These are phyloP conservation scores for Thymus mandschuricus DNA, from an alignment of 257 asterid species.

Conservation along the genomic window DNA sequence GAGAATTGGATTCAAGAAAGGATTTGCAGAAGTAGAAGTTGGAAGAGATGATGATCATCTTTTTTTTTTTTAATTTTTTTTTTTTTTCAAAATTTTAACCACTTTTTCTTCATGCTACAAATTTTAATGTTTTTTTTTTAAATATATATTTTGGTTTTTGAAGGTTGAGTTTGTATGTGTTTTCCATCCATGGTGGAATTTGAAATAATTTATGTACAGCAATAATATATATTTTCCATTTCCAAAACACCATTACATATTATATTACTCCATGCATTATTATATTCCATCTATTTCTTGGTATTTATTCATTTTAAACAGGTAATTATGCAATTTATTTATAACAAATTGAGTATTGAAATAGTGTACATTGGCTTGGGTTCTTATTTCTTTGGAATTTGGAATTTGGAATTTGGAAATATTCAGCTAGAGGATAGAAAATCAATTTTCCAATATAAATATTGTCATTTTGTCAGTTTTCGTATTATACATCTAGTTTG, in stretches of 20 bases:
- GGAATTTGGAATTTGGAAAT: conserved; percentile 8
- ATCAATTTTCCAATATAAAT: background rate
- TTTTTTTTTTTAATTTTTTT: background rate
- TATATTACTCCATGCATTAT: too few relatives aligned
- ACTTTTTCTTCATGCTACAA: background rate
- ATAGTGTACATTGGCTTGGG: background rate
- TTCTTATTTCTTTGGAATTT: too few relatives aligned
- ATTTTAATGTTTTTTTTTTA: background rate
- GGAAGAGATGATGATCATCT: conserved; percentile 58
- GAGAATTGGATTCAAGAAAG: conserved; percentile 67
- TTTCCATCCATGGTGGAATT: background rate
- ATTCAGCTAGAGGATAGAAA: background rate
- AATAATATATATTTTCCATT: too few relatives aligned
- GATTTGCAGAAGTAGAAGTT: conserved; percentile 73
- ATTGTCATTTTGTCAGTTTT: background rate
- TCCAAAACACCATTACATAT: too few relatives aligned
- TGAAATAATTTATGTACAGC: conserved; percentile 27
- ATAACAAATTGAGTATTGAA: too few relatives aligned
- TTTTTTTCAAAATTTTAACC: too few relatives aligned
- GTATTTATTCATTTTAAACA: too few relatives aligned
- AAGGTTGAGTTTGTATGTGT: conserved; percentile 27
- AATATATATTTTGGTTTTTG: conserved; percentile 15
- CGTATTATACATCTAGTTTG: too few relatives aligned
- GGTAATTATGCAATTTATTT: too few relatives aligned
- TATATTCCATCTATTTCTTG: too few relatives aligned